These are phyloP conservation scores for Colletotrichum higginsianum DNA, from an alignment of 2,329 filamentous ascomycete genomes.

Conservation along the genomic window DNA sequence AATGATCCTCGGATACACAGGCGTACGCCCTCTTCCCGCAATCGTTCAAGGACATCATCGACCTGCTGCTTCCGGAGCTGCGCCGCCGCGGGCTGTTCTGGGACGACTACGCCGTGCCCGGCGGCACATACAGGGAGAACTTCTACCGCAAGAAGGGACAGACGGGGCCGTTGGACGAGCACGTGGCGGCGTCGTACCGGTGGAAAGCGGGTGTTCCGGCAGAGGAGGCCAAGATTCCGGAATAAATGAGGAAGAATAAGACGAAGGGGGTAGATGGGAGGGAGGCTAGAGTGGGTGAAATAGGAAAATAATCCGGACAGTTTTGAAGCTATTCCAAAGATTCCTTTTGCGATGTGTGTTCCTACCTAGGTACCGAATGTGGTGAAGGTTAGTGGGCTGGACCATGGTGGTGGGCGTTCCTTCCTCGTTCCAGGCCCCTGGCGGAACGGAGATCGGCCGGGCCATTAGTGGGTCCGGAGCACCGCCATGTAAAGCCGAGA, in stretches of 20 bases:
- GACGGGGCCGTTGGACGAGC: conserved; percentile 64
- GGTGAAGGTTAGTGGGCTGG: background rate
- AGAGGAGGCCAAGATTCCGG: conserved; percentile 49
- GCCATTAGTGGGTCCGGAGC: background rate
- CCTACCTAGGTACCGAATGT: too few species aligned
- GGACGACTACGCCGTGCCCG: conserved; percentile 67
- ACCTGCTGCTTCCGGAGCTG: conserved; percentile 76
- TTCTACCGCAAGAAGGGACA: conserved; percentile 67
- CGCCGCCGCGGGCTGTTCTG: conserved; percentile 71
- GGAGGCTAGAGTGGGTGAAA: background rate
- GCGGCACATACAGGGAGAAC: conserved; percentile 74
- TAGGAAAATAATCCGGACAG: too few species aligned
- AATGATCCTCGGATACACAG: conserved; percentile 46
- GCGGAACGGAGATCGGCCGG: conserved; percentile 17
- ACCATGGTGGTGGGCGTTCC: background rate
- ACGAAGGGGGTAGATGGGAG: too few species aligned
- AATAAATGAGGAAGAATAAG: background rate
- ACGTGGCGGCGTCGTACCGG: conserved; percentile 66
- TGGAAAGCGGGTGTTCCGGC: conserved; percentile 53
- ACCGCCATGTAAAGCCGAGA: conserved; percentile 29
- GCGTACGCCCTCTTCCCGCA: conserved; percentile 78
- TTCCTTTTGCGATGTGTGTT: too few species aligned
- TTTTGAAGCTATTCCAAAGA: conserved; percentile 26
- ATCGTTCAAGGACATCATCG: conserved; percentile 77
- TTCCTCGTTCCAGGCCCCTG: background rate